Conservation (phyloP, 2,329 filamentous ascomycete species). For the Penicillium decumbens region DNA sequence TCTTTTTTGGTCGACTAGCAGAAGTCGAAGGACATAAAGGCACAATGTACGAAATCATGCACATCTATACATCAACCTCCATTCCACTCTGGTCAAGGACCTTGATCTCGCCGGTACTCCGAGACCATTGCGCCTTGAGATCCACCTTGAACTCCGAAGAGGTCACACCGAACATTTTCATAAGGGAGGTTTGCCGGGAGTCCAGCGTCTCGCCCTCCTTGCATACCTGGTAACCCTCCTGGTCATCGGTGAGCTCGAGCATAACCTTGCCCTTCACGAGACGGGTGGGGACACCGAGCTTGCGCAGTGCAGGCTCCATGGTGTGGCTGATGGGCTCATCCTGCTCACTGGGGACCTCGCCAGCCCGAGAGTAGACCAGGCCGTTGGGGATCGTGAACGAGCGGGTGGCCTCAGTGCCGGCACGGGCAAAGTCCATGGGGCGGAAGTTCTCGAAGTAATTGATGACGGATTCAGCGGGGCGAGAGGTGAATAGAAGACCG, state of each 20-base stretch:
- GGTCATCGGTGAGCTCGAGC: slow-evolving; percentile 51
- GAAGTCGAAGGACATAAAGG: slow-evolving; percentile 17
- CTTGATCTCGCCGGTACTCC: slow-evolving; percentile 39
- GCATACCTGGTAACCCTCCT: slow-evolving; percentile 69
- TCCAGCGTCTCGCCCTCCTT: slow-evolving; percentile 79
- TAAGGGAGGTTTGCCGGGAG: slow-evolving; percentile 82
- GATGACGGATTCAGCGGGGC: slow-evolving; percentile 61
- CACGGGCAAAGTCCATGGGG: slow-evolving; percentile 84
- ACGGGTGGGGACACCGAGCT: slow-evolving; percentile 82
- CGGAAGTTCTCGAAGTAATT: slow-evolving; percentile 68
- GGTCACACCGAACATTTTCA: slow-evolving; percentile 90
- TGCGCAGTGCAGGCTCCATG: slow-evolving; percentile 83
- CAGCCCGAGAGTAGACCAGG: slow-evolving; percentile 71
- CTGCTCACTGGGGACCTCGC: slow-evolving; percentile 71
- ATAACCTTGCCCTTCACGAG: slow-evolving; percentile 85
- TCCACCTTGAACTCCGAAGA: slow-evolving; percentile 85
- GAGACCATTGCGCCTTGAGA: slow-evolving; percentile 61
- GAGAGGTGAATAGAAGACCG: slow-evolving; percentile 85
- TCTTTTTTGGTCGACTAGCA: slow-evolving; percentile 22
- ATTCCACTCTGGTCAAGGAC: slow-evolving; percentile 39
- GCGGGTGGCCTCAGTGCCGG: slow-evolving; percentile 69
- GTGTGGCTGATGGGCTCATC: slow-evolving; percentile 84
- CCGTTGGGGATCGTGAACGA: slow-evolving; percentile 77
- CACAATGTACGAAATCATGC: slow-evolving; percentile 13
- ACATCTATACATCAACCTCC: slow-evolving; percentile 39